Base-by-base conservation (phyloP, 805 yeast species). In the Metschnikowia continentalis region DNA sequence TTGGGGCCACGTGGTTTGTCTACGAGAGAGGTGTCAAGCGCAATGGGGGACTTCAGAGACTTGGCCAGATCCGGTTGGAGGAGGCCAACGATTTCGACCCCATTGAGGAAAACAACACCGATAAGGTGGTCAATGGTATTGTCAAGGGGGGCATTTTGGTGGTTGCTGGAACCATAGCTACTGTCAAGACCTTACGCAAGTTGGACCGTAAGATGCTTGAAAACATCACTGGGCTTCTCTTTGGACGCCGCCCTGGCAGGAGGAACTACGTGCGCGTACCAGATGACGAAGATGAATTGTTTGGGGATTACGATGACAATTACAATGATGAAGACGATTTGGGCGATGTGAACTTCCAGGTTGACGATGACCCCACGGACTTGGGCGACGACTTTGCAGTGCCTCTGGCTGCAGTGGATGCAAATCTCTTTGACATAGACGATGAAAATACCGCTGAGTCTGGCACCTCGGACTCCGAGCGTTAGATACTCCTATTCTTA, bases 51-150 rank as follows among this genome's bases (percentile, higher is more conserved):
- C 82, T 85, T 64, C 69, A 80, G 33, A 76, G 88, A 59, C 84
- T 89, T 65, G 97, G 97, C 15, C 95, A 87, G 65, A 91, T 91
- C 53, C 76, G 95, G 56, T 75, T 91, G 42, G 96, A 90, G 45
- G 90, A 84, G 32, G 75, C 70, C 23, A 86, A 81, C 46, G 78
- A 69, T 53, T 74, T 78, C 56, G 67, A 71, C n/a, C 77, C 77
- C 3, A 78, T 85, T 44, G 91, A 86, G 62, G 81, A 87, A 54
- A 85, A 84, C 56, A 57, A 64, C 6, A 75, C 81, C 6, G 90
- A 86, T 58, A 73, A 70, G 35, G 75, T 79, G 8, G 85, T 84
- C 17, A 87, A 86, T 57, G 60, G 64, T 22, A 72, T 84, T 20
- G 85, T 85, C 3, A 75, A 69, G 55, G 77, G 80, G n/a, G 87